Evolutionary conservation across 2,329 filamentous ascomycete genomes (phyloP).

Genomic region (Cryphonectria radicalis): DNA sequence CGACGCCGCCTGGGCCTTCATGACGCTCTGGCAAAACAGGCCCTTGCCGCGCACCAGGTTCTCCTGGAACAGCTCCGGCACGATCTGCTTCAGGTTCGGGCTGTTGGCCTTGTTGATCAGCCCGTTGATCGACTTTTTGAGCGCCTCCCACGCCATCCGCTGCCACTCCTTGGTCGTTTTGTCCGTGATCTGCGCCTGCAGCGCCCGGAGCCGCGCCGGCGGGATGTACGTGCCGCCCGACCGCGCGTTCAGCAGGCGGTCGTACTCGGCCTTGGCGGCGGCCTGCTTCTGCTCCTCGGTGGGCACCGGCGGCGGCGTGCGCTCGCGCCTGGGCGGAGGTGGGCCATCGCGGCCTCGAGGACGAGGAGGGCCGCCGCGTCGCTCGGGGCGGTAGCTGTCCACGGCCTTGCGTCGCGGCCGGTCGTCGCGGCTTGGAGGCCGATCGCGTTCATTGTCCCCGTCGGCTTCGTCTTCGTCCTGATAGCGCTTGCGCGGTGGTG

Average conservation of each 20-base stretch:
- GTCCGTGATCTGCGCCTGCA: constrained; percentile 97
- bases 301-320: constrained; percentile 47
- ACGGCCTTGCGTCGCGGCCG: constrained; percentile 47
- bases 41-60: constrained; percentile 91
- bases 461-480: constrained; percentile 29
- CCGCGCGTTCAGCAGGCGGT: constrained; percentile 88
- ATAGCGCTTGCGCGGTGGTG: constrained; percentile 34
- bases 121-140: constrained; percentile 99
- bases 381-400: constrained; percentile 54
- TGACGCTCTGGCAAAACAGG: constrained; percentile 92
- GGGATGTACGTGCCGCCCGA: constrained; percentile 97
- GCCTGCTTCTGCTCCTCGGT: constrained; percentile 86
- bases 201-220: constrained; percentile 83
- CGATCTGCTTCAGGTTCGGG: constrained; percentile 96
- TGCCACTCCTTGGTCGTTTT: constrained; percentile 97
- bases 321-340: constrained; percentile 34
- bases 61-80: constrained; percentile 93
- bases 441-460: constrained; percentile 33
- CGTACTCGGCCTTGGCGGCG: constrained; percentile 88
- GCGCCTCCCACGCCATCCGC: constrained; percentile 97
- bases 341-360: constrained; percentile 9
- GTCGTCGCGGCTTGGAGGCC: constrained; percentile 29
- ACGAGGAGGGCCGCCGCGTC: constrained; percentile 21
- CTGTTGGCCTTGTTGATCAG: constrained; percentile 99
- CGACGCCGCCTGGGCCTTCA: constrained; percentile 97